Base-by-base conservation (phyloP, 306 rosid genomes). In the Malus orientalis region DNA sequence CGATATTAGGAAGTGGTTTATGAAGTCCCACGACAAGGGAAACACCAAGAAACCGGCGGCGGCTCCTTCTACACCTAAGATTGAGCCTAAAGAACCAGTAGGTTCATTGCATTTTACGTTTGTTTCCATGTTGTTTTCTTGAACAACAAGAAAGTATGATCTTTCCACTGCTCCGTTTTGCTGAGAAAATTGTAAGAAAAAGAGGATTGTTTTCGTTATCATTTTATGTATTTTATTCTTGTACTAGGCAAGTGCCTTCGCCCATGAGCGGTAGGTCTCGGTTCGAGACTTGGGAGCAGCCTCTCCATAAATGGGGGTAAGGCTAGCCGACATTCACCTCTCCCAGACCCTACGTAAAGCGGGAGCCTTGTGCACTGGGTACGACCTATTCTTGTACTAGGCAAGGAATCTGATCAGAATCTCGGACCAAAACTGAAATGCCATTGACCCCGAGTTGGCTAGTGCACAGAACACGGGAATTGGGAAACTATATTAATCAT, bases 1-100 rank as follows among this genome's bases (percentile, higher is more conserved):
- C 30, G 98, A 95, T 82, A 92, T 92, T 67, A 78, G 99, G 73
- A 95, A 92, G 80, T 92, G 99, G 99, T 95, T 95, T 86, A 90
- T 92, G 97, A 95, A 92, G 85, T 81, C 97, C 3, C 97, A 92
- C 67, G 92, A 83, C 51, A 92, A 89, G 80, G 82, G 74, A 19
- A 89, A 78, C 76, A 90, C 75, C 70, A 67, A 62, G 45, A 84
- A 80, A 54, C 74, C 88, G 2, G 67, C 72, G 15, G 32, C 73
- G 36, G 49, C 87, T 67, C 81, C 83, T 69, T 42, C 92, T 60
- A 36, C 89, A 8, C 81, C 80, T 22, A 88, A 84, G 78, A 76
- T 82, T 30, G 78, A 84, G 67, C 75, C 78, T 11, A 75, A 79
- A 27, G 84, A 83, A 81, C 79, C 81, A 18, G 99, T 95, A 69